These are phyloP conservation scores for Erigeron canadensis DNA, from an alignment of 129 eudicot genomes.

Conservation along the genomic window DNA sequence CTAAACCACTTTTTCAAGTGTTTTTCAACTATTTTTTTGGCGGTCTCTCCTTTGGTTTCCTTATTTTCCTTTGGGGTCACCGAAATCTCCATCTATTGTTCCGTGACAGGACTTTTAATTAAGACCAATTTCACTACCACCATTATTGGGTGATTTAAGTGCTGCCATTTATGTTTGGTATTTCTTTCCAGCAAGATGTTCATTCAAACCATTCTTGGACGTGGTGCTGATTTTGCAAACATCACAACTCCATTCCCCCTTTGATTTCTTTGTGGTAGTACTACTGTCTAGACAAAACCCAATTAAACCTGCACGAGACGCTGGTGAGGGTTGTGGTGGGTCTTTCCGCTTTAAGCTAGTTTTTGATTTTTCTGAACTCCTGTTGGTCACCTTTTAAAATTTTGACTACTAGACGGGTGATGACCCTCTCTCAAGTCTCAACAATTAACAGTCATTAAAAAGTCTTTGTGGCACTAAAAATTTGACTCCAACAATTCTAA, in stretches of 20 bases:
- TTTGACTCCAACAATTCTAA: background rate
- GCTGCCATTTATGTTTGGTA: constrained; percentile 53
- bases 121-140: background rate
- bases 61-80: background rate
- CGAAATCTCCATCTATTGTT: background rate
- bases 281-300: constrained; percentile 16
- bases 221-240: constrained; percentile 48
- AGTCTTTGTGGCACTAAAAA: background rate
- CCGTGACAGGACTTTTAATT: background rate
- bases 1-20: background rate
- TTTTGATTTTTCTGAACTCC: too few relatives aligned
- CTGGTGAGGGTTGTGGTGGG: constrained; percentile 13
- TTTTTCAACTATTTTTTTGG: background rate
- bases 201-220: constrained; percentile 39
- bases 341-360: constrained; percentile 52
- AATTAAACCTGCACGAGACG: background rate
- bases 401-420: too few relatives aligned
- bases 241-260: constrained; percentile 52
- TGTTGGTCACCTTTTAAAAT: too few relatives aligned
- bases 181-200: constrained; percentile 55
- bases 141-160: background rate
- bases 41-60: background rate
- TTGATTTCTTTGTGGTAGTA: constrained; percentile 24
- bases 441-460: background rate
- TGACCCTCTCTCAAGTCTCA: background rate